A percentile compares a stretch with the other conserved stretches of the same genome.
phyloP scores from a whole-genome alignment of 305 asterid species.

The Fraxinus greggii region DNA sequence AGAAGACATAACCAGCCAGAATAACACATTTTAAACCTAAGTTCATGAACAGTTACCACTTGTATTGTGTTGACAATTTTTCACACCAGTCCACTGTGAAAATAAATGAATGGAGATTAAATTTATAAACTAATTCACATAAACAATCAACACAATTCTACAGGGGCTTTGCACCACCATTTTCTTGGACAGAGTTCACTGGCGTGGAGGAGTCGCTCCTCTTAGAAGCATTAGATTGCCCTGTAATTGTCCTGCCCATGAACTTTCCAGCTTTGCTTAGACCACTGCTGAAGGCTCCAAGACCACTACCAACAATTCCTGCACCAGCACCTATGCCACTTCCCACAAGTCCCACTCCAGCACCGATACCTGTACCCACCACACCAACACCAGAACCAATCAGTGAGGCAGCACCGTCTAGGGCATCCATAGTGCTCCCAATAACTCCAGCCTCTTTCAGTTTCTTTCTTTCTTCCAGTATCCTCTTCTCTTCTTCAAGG shows the following conservation, averaged over 20 bases:
- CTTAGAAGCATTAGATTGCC: constrained; percentile 50
- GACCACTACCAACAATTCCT: constrained; percentile 59
- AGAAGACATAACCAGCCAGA: neutral
- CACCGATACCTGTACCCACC: constrained; percentile 58
- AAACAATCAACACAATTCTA: neutral
- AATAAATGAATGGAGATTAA: neutral
- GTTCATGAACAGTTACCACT: neutral
- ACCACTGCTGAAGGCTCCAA: constrained; percentile 81
- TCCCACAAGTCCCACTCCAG: constrained; percentile 76
- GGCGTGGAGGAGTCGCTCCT: constrained; percentile 75
- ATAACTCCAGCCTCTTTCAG: constrained; percentile 87
- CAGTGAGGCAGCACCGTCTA: constrained; percentile 71
- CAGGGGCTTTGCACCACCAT: constrained; percentile 73
- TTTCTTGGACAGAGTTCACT: constrained; percentile 58
- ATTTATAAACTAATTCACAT: constrained; percentile 23
- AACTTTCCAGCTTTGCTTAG: constrained; percentile 84
- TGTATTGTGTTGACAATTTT: neutral
- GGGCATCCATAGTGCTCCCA: constrained; percentile 94
- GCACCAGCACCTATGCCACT: constrained; percentile 58
- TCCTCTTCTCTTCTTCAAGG: constrained; percentile 76
- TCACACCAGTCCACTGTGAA: neutral
- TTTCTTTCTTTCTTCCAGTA: constrained; percentile 78
- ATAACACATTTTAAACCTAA: neutral
- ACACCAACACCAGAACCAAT: constrained; percentile 66
- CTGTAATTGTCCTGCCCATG: constrained; percentile 80